Conservation (phyloP, 345 rosid species). For the Euphorbia peplus region DNA sequence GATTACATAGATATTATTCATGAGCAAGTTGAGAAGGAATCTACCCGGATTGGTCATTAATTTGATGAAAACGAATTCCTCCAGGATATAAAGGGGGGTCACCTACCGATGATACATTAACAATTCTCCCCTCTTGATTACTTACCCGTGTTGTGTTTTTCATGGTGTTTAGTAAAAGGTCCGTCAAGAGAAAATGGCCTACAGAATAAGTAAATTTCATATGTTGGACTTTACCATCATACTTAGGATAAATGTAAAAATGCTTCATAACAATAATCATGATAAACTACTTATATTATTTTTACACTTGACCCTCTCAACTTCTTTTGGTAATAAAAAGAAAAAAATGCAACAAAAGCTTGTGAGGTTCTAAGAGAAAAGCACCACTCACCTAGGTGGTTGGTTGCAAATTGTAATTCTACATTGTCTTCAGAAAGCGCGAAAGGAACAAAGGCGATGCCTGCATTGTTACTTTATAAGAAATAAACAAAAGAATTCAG, state of each 20-base stretch:
- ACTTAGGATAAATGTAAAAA: neutral
- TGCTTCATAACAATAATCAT: too few relatives aligned
- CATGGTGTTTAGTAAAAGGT: constrained; percentile 44
- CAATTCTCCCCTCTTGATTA: constrained; percentile 45
- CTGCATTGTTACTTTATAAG: constrained; percentile 33
- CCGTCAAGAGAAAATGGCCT: constrained; percentile 54
- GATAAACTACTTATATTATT: neutral
- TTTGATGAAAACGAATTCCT: constrained; percentile 43
- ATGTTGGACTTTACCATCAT: neutral
- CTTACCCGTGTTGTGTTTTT: constrained; percentile 39
- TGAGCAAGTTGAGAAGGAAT: too few relatives aligned
- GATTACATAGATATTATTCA: neutral
- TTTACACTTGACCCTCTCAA: neutral
- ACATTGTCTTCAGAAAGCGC: constrained; percentile 33
- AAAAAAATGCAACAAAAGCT: neutral
- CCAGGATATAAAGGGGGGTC: constrained; percentile 34
- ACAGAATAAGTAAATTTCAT: constrained; percentile 19
- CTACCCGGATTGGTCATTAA: too few relatives aligned
- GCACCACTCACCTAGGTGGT: constrained; percentile 22
- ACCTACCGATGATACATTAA: constrained; percentile 38
- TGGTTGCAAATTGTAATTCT: constrained; percentile 31
- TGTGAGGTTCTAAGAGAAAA: neutral
- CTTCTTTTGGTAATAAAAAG: neutral
- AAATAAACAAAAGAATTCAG: neutral
- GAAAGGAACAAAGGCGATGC: constrained; percentile 31